Conservation (phyloP, 805 yeast species). For the Saccharomyces kudriavzevii region DNA sequence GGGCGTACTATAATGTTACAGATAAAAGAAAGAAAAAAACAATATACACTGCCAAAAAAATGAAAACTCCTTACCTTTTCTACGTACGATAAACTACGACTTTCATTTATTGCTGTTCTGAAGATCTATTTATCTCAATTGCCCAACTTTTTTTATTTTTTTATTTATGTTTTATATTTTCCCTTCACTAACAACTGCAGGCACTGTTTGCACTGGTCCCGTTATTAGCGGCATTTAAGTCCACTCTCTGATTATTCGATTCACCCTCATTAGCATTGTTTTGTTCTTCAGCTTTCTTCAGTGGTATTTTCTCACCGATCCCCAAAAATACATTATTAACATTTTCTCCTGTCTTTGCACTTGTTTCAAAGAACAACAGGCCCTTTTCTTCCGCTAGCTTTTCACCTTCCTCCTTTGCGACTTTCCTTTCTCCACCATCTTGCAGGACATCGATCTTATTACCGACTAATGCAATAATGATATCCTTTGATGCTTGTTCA, state of each 20-base stretch:
- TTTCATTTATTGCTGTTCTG: not conserved
- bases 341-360: constrained; percentile 84
- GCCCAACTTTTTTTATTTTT: not conserved
- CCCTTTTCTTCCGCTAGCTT: constrained; percentile 86
- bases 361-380: constrained; percentile 82
- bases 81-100: not conserved
- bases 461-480: constrained; percentile 88
- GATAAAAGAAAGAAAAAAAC: not conserved
- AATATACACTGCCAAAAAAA: not conserved
- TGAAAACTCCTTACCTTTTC: not conserved
- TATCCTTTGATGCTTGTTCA: constrained; percentile 89
- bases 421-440: constrained; percentile 49
- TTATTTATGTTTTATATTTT: not conserved
- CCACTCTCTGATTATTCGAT: constrained; percentile 28
- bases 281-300: constrained; percentile 23
- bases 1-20: not conserved
- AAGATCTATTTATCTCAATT: not conserved
- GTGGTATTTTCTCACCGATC: constrained; percentile 80
- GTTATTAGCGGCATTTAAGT: constrained; percentile 26
- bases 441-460: constrained; percentile 79
- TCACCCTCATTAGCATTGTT: constrained; percentile 18
- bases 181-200: constrained; percentile 27
- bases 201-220: constrained; percentile 26
- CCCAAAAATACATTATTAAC: constrained; percentile 88
- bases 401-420: constrained; percentile 78